These are phyloP conservation scores for Ricinus communis DNA, from an alignment of 345 rosid species.

Conservation along the genomic window DNA sequence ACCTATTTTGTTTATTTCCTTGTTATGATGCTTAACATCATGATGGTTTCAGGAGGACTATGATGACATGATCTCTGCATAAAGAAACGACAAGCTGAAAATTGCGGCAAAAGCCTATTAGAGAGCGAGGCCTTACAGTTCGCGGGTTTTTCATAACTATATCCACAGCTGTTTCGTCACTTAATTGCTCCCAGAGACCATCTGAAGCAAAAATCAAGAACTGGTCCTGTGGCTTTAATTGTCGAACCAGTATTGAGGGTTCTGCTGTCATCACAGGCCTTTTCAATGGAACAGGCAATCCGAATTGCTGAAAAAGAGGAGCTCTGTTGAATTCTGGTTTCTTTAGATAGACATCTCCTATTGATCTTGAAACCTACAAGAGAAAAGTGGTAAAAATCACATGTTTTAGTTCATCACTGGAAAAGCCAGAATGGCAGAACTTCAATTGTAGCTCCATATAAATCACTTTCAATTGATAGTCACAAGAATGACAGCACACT, in stretches of 20 bases:
- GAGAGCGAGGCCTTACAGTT: conserved; percentile 25
- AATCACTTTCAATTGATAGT: no score
- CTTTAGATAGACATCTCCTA: conserved; percentile 54
- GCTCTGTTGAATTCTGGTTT: conserved; percentile 43
- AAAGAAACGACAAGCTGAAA: conserved; percentile 1
- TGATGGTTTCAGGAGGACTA: no score
- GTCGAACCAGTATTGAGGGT: conserved; percentile 43
- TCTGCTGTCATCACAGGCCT: conserved; percentile 53
- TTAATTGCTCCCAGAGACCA: conserved; percentile 62
- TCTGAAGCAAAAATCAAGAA: conserved; percentile 58
- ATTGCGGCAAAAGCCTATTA: not conserved
- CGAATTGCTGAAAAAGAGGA: conserved; percentile 37
- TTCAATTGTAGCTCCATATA: no score
- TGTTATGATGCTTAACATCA: no score
- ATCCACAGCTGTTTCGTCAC: conserved; percentile 46
- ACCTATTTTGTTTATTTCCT: no score
- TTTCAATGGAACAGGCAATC: conserved; percentile 36
- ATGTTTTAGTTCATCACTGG: not conserved
- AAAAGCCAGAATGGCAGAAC: not conserved
- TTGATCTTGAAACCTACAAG: conserved; percentile 51
- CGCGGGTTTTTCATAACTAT: conserved; percentile 44
- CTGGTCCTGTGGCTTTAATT: conserved; percentile 37
- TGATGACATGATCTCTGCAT: not conserved
- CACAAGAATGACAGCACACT: not conserved
- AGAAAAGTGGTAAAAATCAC: not conserved